Evolutionary conservation across 305 asterid species (phyloP).

Genomic region (Solanum chacoense): DNA sequence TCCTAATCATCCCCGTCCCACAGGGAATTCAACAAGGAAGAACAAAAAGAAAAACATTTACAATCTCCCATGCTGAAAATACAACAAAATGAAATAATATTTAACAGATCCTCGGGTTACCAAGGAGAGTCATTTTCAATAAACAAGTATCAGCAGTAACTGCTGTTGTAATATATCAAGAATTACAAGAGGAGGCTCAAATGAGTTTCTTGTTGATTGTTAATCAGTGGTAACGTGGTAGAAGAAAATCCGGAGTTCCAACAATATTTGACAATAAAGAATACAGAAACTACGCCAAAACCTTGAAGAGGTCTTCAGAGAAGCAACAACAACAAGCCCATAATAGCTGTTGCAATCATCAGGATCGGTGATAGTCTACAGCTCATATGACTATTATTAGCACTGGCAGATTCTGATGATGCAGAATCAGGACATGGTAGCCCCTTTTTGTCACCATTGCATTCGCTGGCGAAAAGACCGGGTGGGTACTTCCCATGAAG

Average conservation of each 20-base stretch:
- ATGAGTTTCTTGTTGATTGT: not conserved
- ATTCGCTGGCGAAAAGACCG: conserved; percentile 54
- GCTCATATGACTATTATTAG: conserved; percentile 7
- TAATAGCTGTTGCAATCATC: conserved; percentile 19
- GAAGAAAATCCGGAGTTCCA: not conserved
- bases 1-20: not conserved
- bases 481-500: conserved; percentile 72
- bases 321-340: conserved; percentile 12
- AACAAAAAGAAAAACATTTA: not conserved
- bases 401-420: conserved; percentile 14
- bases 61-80: not conserved
- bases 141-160: not conserved
- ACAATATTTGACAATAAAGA: not conserved
- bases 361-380: conserved; percentile 10
- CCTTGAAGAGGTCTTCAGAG: conserved; percentile 11
- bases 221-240: not conserved
- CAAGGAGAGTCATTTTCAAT: not conserved
- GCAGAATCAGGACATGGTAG: conserved; percentile 36
- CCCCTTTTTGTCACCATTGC: conserved; percentile 39
- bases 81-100: not conserved
- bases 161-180: not conserved
- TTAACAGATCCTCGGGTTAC: not conserved
- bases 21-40: not conserved
- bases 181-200: not conserved
- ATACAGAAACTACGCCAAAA: not conserved